Evolutionary conservation across 2,329 filamentous ascomycete genomes (phyloP).

Genomic region (Fusarium succisae): DNA sequence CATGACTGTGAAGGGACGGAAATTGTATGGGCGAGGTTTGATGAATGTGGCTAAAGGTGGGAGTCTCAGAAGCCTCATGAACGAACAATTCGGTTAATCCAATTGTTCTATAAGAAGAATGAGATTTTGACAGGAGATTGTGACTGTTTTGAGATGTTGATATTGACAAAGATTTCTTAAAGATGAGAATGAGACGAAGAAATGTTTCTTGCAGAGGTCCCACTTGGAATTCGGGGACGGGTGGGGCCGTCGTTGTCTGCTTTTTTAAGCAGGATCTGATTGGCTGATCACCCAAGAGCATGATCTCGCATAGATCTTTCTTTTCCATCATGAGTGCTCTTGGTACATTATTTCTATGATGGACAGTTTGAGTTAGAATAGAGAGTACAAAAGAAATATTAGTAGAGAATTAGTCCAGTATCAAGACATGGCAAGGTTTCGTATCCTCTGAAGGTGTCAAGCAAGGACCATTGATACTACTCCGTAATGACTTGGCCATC

Average conservation of each 20-base stretch:
- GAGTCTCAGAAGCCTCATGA: constrained; percentile 37
- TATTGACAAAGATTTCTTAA: constrained; percentile 14
- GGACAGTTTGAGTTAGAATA: background rate
- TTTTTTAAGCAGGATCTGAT: constrained; percentile 30
- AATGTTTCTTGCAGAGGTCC: constrained; percentile 36
- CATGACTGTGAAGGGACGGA: constrained; percentile 39
- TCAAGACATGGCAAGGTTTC: background rate
- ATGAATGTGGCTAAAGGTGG: constrained; percentile 11
- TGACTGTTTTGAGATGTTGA: background rate
- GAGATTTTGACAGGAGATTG: background rate
- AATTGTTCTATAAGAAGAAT: background rate
- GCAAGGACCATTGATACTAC: rapidly evolving
- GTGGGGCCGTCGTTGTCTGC: constrained; percentile 15
- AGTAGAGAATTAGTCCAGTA: background rate
- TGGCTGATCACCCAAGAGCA: background rate
- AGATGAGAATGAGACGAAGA: constrained; percentile 30
- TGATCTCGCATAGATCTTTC: no score
- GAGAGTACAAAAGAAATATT: background rate
- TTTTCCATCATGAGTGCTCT: background rate
- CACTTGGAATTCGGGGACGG: constrained; percentile 25
- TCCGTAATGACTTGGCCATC: no score
- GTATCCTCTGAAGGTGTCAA: no score
- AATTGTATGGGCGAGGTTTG: constrained; percentile 24
- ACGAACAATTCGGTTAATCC: background rate
- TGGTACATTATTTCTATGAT: background rate